Base-by-base conservation (phyloP, 768 basidiomycete genomes). In the Lactarius sp. region DNA sequence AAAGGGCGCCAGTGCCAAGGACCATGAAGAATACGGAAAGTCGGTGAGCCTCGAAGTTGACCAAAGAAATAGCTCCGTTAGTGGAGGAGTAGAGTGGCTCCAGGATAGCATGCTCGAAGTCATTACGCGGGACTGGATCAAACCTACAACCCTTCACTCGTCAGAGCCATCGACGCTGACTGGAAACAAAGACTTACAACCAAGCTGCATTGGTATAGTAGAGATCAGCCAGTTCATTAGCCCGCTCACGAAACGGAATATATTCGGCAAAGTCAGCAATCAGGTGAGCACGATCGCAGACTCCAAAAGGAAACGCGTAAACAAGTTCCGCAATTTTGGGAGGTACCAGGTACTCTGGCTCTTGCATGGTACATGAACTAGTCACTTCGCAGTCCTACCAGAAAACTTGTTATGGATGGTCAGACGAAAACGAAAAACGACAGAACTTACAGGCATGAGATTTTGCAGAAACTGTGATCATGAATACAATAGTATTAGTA, bases 1-100 rank as follows among this genome's bases (percentile, higher is more conserved):
- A 80, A 6, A 81, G 69, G 18, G 74, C 69, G 7, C 83, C 84
- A 41, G 77, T 76, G 5, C 80, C 78, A 6, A 85, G 69, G 39
- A 83, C 60, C 60, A 79, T 76, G 70, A 83, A 84, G 71, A 85
- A 80, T 20, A 83, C 76, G 18, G 83, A 75, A 39, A 85, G 75
- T 37, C 75, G 72, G 59, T 84, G 80, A 0, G 81, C 74, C 56
- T 82, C 79, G 22, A 81, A 58, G 42, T 46, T 31, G 16, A 53
- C 54, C 46, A 78, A 73, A 20, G 79, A 64, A 52, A 69, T 73
- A 9, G 72, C 69, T 46, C 70, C 46, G 16, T 51, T 70, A 16
- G 72, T 73, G 18, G 73, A 68, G 22, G 68, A 58, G 63, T 82
- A 83, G n/a, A 84, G 75, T 14, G 75, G 75, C 18, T 76, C 70